phyloP scores from a whole-genome alignment of 2,329 filamentous ascomycete genomes.

The Penicillium hordei region DNA sequence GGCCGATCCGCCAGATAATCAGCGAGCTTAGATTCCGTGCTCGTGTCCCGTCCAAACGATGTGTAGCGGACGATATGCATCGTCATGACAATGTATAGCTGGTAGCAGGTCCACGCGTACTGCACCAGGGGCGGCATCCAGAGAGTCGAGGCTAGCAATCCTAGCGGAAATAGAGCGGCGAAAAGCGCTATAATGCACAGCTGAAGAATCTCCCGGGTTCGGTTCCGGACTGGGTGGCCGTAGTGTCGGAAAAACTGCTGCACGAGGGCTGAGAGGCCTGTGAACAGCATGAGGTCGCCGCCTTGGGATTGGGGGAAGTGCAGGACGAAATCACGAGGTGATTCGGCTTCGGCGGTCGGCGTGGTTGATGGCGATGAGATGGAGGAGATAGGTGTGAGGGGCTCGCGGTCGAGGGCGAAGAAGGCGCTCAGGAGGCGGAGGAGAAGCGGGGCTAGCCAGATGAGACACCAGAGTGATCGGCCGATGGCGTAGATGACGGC shows the following conservation, averaged over 20 bases:
- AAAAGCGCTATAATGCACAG: not conserved
- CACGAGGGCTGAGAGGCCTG: not conserved
- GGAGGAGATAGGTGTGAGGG: not conserved
- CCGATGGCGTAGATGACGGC: not conserved
- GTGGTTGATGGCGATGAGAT: not conserved
- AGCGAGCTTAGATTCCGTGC: not conserved
- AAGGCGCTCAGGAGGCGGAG: not conserved
- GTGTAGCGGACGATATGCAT: not conserved
- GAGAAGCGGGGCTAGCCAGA: not conserved
- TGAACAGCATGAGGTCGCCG: not conserved
- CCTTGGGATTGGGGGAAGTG: not conserved
- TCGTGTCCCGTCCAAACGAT: not conserved
- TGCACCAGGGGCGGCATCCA: not conserved
- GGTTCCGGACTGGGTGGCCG: not conserved
- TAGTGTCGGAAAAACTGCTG: not conserved
- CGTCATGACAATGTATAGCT: not conserved
- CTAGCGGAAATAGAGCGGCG: not conserved
- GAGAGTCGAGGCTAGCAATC: not conserved
- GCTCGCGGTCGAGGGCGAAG: not conserved
- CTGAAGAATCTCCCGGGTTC: not conserved
- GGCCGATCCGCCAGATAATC: not conserved
- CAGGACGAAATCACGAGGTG: not conserved
- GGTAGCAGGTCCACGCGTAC: not conserved
- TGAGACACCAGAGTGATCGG: not conserved
- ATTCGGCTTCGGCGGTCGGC: not conserved